Percentiles rank a stretch among this genome's conserved stretches.
These are phyloP conservation scores for Antitrichia curtipendula DNA, from an alignment of 225 moss, liverwort and hornwort genomes.

Conservation along the genomic window DNA sequence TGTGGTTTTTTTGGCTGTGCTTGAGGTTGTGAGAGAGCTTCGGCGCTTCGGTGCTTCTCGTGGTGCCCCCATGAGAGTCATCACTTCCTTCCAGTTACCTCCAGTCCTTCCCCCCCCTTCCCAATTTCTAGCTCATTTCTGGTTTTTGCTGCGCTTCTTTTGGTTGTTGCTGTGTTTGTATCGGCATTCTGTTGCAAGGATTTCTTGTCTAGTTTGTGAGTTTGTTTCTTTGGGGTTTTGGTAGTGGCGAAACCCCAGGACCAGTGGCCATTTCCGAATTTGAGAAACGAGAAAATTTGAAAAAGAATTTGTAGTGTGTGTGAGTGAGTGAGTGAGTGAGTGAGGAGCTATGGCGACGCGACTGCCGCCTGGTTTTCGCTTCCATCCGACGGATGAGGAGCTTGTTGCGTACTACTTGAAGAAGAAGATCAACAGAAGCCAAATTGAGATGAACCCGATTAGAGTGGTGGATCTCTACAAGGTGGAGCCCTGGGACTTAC, in stretches of 20 bases:
- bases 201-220: background rate
- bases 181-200: background rate
- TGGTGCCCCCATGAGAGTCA: constrained; percentile 14
- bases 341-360: background rate
- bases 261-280: background rate
- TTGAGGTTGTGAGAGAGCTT: background rate
- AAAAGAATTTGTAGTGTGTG: background rate
- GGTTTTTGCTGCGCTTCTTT: background rate
- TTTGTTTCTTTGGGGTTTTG: background rate
- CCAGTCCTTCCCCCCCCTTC: no score
- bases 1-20: background rate
- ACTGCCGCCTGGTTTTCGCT: constrained; percentile 67
- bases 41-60: background rate
- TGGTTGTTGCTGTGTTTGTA: background rate
- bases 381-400: constrained; percentile 81
- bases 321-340: background rate
- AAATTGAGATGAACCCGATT: constrained; percentile 47
- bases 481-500: constrained; percentile 84
- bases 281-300: background rate
- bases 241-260: constrained; percentile 3
- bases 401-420: constrained; percentile 62
- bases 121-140: no score
- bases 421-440: constrained; percentile 49
- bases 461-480: constrained; percentile 67
- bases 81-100: background rate